Percentiles rank a stretch among this genome's conserved stretches.
These are phyloP conservation scores for Murraya koenigii DNA, from an alignment of 345 rosid genomes.

Conservation along the genomic window DNA sequence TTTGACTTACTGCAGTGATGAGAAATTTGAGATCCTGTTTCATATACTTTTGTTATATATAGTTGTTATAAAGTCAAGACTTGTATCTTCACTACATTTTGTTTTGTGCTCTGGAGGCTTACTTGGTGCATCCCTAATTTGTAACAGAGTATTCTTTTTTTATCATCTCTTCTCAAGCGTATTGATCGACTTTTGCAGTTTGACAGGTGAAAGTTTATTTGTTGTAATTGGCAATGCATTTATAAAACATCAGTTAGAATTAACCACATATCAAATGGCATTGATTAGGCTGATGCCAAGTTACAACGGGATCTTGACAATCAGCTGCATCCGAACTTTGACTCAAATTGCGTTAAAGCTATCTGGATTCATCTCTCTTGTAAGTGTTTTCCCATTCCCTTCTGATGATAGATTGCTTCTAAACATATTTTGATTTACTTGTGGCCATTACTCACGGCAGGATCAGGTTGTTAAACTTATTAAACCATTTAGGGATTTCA, in stretches of 20 bases:
- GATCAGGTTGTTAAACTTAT: conserved; percentile 72
- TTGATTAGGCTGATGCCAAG: conserved; percentile 86
- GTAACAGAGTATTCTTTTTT: conserved; percentile 69
- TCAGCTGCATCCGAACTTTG: conserved; percentile 89
- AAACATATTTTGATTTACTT: conserved; percentile 15
- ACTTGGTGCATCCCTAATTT: conserved; percentile 16
- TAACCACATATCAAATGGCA: conserved; percentile 8
- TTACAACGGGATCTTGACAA: conserved; percentile 85
- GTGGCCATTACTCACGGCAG: conserved; percentile 39
- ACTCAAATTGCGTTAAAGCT: conserved; percentile 83
- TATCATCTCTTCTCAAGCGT: conserved; percentile 94
- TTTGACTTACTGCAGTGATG: not conserved
- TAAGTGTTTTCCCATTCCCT: conserved; percentile 35
- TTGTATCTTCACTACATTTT: conserved; percentile 5
- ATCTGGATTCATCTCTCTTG: conserved; percentile 71
- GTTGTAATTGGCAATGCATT: conserved; percentile 6
- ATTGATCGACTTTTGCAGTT: conserved; percentile 91
- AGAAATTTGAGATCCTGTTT: not conserved
- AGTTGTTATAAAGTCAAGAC: not conserved
- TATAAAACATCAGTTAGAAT: not conserved
- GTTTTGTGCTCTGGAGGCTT: conserved; percentile 15
- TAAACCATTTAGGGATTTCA: conserved; percentile 63
- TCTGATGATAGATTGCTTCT: conserved; percentile 12
- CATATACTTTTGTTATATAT: not conserved
- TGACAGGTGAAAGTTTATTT: conserved; percentile 60